phyloP scores from a whole-genome alignment of 2,329 filamentous ascomycete genomes.

The Ophioceras dolichostomum region DNA sequence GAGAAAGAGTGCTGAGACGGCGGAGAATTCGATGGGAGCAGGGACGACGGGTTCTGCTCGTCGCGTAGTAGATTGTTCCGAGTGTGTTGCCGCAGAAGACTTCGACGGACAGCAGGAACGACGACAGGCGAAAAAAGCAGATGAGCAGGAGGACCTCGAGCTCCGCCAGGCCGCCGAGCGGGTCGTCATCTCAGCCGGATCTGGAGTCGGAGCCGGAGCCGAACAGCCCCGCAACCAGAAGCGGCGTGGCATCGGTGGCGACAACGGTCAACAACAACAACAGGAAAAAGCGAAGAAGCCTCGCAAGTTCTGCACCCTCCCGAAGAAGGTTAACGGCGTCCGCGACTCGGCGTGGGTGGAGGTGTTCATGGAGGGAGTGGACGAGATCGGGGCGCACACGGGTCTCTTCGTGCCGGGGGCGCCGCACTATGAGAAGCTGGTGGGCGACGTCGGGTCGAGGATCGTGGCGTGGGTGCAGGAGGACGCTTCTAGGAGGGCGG shows the following conservation, averaged over 20 bases:
- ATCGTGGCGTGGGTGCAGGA: constrained; percentile 61
- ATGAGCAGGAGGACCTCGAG: not conserved
- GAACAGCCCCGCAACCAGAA: not conserved
- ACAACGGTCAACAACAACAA: no score
- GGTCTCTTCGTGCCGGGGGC: constrained; percentile 64
- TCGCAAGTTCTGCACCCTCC: constrained; percentile 70
- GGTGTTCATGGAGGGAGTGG: constrained; percentile 70
- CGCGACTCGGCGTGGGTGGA: constrained; percentile 64
- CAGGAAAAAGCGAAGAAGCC: constrained; percentile 31
- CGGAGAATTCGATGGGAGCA: not conserved
- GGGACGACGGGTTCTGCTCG: no score
- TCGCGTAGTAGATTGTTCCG: no score
- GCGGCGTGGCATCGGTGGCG: no score
- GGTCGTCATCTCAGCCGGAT: not conserved
- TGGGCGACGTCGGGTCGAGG: constrained; percentile 58
- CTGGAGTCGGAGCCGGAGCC: no score
- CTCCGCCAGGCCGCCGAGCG: constrained; percentile 2
- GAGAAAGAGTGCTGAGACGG: constrained; percentile 7
- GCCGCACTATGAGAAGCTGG: constrained; percentile 63
- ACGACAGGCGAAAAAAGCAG: not conserved
- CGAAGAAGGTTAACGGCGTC: constrained; percentile 34
- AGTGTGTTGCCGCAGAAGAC: not conserved
- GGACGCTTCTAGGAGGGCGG: constrained; percentile 33
- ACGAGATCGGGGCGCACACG: constrained; percentile 78
- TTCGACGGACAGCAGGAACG: not conserved